Base-by-base conservation (phyloP, 2,329 filamentous ascomycete genomes). In the Exophiala phaeomuriformis region DNA sequence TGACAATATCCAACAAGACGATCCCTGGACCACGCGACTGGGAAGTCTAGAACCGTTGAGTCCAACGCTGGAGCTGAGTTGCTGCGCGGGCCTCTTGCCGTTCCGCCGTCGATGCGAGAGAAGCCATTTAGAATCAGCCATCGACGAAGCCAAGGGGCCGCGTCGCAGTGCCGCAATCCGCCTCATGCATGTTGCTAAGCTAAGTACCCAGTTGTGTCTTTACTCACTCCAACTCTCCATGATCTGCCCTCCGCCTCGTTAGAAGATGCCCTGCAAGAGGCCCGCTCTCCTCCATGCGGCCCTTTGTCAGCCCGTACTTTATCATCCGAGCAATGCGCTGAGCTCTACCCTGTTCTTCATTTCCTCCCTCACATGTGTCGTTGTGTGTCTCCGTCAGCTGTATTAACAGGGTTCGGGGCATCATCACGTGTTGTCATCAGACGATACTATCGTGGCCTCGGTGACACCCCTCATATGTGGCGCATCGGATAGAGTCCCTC, bases 401-500 rank as follows among this genome's bases (percentile, higher is more conserved):
- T 19, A 19, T 19, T 2, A 19, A 19, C 19, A 19, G 19, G 19
- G 19, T 19, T 19, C 19, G 19, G 19, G 47, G 51, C 37, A 30
- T 45, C 42, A 29, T 57, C 57, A 57, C 54, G 54, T 59, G 57
- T 42, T 7, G 39, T 19, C 19, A 12, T 39, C 36, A 30, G 37
- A 47, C 43, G 50, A 43, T 54, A 12, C 52, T 55, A 55, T 58
- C 50, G 47, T 46, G 27, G 43, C 54, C 32, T 52, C 57, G 57
- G 57, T 40, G 30, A 49, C 36, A 36, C 52, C 56, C 52, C 50
- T 10, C 31, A 41, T 30, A 9, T 59, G 57, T 59, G 57, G 57
- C 57, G 57, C 52, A 52, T 51, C 45, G 27, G 19, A 46, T 10
- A 29, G 37, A 36, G 36, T 51, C 37, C 44, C 45, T 51, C 49